Evolutionary conservation across 2,329 filamentous ascomycete genomes (phyloP).

Genomic region (Passalora sequoiae): DNA sequence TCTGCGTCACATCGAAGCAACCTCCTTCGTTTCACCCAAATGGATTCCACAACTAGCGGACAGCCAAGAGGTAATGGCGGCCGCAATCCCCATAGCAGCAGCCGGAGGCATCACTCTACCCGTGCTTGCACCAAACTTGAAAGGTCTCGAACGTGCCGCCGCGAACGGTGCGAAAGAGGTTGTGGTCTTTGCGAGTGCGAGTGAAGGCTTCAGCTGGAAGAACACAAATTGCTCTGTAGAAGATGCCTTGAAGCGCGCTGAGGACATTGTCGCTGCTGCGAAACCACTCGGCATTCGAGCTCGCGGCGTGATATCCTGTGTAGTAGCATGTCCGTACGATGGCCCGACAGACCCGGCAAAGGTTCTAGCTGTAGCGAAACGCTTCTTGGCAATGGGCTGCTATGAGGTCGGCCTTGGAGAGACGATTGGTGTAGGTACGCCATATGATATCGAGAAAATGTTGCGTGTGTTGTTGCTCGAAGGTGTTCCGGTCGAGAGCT

Average conservation of each 20-base stretch:
- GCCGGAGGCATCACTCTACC: constrained; percentile 23
- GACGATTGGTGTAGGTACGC: constrained; percentile 25
- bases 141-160: constrained; percentile 54
- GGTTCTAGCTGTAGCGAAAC: constrained; percentile 18
- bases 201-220: constrained; percentile 40
- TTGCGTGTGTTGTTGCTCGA: constrained; percentile 29
- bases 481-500: constrained; percentile 21
- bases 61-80: constrained; percentile 17
- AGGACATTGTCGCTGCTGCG: constrained; percentile 25
- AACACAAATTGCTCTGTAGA: constrained; percentile 42
- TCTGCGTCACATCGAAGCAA: constrained; percentile 48
- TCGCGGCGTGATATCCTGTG: constrained; percentile 40
- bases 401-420: constrained; percentile 30
- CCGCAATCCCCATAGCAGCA: constrained; percentile 9
- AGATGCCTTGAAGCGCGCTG: constrained; percentile 35
- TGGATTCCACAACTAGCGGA: constrained; percentile 48
- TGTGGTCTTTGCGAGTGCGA: constrained; percentile 40
- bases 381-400: constrained; percentile 26
- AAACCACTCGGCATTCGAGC: constrained; percentile 28
- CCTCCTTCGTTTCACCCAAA: constrained; percentile 51
- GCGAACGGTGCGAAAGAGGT: constrained; percentile 35
- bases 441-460: constrained; percentile 30
- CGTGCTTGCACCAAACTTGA: constrained; percentile 40
- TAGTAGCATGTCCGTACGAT: constrained; percentile 40
- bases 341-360: constrained; percentile 24